Base-by-base conservation (phyloP, 306 rosid species). In the Malus orientalis region DNA sequence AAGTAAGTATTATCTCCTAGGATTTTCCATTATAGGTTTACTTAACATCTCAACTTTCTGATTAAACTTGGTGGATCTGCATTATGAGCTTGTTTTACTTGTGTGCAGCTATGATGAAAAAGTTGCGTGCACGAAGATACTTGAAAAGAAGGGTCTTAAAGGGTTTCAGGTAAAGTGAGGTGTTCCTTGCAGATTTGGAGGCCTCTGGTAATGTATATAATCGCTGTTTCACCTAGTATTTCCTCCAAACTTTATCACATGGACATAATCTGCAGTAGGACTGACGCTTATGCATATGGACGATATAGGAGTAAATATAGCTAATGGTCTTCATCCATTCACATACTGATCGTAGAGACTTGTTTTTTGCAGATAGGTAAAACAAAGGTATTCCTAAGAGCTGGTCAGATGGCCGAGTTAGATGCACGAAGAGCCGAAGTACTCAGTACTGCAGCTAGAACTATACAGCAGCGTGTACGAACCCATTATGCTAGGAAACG, bases 381-480 rank as follows among this genome's bases (percentile, higher is more conserved):
- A 87, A 92, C 99, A 78, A 96, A 96, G 86, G 80, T 96, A 64
- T 96, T 96, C 87, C 88, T 96, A 32, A 91, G 99, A 81, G 99
- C 99, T 49, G 99, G 99, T 80, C 99, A 96, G 88, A 96, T 96
- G 99, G 99, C 99, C 45, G 99, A 96, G 80, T 78, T 96, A 81
- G 99, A 96, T 79, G 97, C 98, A 78, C 76, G 88, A 44, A 91
- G 99, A 85, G 85, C 99, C 58, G 90, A 88, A 84, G 91, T 91
- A 79, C 90, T 96, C 51, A 85, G 93, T 78, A 74, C 5, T 70
- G 99, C 98, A 10, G 99, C 99, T 70, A 96, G 89, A 87, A 84
- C 85, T 70, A 87, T 96, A 83, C 99, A 96, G 85, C 78, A 89
- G 68, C 97, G 97, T 62, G 47, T 87, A 71, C 82, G 93, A 79